These are phyloP conservation scores for Trichoderma atroviride DNA, from an alignment of 2,329 filamentous ascomycete species.

Conservation along the genomic window DNA sequence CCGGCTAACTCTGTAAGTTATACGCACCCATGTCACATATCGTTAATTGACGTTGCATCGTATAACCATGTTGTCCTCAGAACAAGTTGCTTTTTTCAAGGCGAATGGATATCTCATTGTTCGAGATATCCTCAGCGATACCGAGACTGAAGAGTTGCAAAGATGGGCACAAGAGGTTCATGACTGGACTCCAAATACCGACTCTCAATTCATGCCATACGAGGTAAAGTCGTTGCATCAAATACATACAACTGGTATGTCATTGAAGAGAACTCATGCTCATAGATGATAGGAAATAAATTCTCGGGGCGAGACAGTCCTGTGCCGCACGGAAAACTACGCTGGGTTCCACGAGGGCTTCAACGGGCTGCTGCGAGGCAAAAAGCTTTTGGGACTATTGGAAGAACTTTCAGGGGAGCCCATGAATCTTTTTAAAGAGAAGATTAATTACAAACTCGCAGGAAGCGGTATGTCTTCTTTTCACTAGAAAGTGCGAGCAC, in stretches of 20 bases:
- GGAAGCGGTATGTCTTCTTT: background rate
- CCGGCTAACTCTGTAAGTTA: background rate
- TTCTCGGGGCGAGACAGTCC: slow-evolving; percentile 4
- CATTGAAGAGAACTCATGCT: background rate
- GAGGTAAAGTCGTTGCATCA: background rate
- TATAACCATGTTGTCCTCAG: background rate
- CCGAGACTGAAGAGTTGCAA: background rate
- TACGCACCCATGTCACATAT: background rate
- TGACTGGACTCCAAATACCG: slow-evolving; percentile 1
- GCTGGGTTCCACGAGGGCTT: background rate
- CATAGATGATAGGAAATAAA: background rate
- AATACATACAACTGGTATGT: background rate
- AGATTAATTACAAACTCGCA: slow-evolving; percentile 7
- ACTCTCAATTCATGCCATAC: slow-evolving; percentile 17
- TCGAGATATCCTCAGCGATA: background rate
- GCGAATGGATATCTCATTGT: slow-evolving; percentile 5
- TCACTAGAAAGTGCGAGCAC: background rate
- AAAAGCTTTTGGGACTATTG: slow-evolving; percentile 1
- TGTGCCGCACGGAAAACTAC: slow-evolving; percentile 9
- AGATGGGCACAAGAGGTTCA: slow-evolving; percentile 17
- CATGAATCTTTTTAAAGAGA: slow-evolving; percentile 6
- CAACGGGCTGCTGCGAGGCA: background rate
- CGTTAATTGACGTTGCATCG: background rate
- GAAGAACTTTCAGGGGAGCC: slow-evolving; percentile 7
- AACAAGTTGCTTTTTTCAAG: background rate